phyloP scores from a whole-genome alignment of 106 monocot species.

The Hemerocallis citrina region DNA sequence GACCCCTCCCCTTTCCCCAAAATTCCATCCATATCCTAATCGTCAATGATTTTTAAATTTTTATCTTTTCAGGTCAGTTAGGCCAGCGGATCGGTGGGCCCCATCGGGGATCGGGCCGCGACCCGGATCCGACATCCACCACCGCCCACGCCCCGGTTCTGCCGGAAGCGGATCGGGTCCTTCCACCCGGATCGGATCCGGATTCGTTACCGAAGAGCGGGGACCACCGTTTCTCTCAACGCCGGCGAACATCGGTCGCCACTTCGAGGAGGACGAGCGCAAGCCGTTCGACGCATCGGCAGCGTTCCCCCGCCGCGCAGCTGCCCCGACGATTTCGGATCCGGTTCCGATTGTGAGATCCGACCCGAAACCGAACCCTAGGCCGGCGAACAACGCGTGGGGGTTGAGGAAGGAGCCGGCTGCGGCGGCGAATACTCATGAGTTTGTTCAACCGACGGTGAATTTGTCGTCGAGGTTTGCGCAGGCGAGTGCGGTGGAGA shows the following conservation, averaged over 20 bases:
- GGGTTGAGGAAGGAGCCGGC: constrained; percentile 42
- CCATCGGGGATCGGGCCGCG: constrained; percentile 9
- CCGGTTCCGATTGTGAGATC: constrained; percentile 3
- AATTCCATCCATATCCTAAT: neutral
- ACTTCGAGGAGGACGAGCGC: constrained; percentile 99
- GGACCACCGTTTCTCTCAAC: constrained; percentile 42
- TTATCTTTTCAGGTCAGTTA: constrained; percentile 26
- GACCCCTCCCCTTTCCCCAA: neutral
- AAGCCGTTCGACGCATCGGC: constrained; percentile 80
- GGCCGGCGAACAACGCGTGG: constrained; percentile 30
- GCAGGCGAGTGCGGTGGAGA: constrained; percentile 91
- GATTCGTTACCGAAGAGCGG: constrained; percentile 16
- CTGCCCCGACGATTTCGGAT: constrained; percentile 9
- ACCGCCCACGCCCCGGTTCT: constrained; percentile 45
- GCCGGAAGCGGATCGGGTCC: constrained; percentile 17
- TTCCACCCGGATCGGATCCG: neutral
- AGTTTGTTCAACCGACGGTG: too few species aligned
- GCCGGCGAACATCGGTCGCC: constrained; percentile 41
- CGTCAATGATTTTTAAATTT: constrained; percentile 2
- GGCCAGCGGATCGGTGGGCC: constrained; percentile 36
- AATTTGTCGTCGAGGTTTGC: constrained; percentile 50
- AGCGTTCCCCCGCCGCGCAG: constrained; percentile 16
- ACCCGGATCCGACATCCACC: constrained; percentile 17
- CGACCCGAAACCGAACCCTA: constrained; percentile 9
- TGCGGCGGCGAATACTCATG: neutral